Evolutionary conservation across 257 asterid genomes (phyloP).

Genomic region (Echites panduratus): DNA sequence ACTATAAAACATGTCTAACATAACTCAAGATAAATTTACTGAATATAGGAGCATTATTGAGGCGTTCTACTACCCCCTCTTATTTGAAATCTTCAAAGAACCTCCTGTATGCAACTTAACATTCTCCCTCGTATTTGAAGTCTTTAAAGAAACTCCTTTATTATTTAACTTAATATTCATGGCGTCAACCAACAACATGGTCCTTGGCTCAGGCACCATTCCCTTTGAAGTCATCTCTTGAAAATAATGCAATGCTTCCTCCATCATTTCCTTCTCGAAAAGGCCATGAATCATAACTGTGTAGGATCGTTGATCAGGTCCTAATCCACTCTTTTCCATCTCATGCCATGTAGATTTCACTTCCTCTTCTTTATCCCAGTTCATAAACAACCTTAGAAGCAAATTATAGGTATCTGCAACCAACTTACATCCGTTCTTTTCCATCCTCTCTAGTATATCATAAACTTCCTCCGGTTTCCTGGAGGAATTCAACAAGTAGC

Average conservation of each 20-base stretch:
- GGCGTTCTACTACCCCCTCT: background rate
- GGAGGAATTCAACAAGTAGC: slow-evolving; percentile 40
- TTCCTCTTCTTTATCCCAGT: slow-evolving; percentile 46
- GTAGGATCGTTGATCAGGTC: slow-evolving; percentile 70
- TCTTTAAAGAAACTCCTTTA: background rate
- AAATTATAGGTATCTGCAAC: slow-evolving; percentile 51
- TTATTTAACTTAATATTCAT: slow-evolving; percentile 35
- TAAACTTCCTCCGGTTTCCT: slow-evolving; percentile 50
- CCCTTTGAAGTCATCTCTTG: slow-evolving; percentile 60
- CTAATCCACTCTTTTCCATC: slow-evolving; percentile 65
- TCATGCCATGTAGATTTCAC: slow-evolving; percentile 48
- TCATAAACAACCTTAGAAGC: slow-evolving; percentile 62
- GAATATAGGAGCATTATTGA: background rate
- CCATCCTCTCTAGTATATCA: slow-evolving; percentile 54
- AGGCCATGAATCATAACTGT: slow-evolving; percentile 64
- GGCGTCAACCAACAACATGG: slow-evolving; percentile 49
- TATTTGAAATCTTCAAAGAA: background rate
- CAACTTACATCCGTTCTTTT: slow-evolving; percentile 39
- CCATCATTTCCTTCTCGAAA: slow-evolving; percentile 35
- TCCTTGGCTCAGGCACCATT: slow-evolving; percentile 51
- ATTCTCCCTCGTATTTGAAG: no score
- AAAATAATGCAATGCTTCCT: slow-evolving; percentile 43
- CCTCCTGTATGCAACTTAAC: slow-evolving; percentile 26
- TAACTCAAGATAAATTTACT: background rate
- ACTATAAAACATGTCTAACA: background rate